Base-by-base conservation (phyloP, 2,329 filamentous ascomycete genomes). In the Exutisphaerella laricina region DNA sequence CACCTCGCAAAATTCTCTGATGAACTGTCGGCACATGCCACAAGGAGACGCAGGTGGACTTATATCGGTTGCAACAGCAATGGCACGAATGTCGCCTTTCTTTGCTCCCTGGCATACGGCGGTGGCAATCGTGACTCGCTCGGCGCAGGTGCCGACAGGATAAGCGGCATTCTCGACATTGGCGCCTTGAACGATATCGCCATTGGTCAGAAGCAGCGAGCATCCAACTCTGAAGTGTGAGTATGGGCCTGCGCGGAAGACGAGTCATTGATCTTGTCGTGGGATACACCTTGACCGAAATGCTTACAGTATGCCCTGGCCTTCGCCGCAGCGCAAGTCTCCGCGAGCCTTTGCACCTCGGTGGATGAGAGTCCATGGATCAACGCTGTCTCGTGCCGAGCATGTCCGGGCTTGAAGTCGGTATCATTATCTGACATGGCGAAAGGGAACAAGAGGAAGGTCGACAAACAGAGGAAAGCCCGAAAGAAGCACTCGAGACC, bases 161-260 rank as follows among this genome's bases (percentile, higher is more conserved):
- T 94, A 97, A 20, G 84, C 73, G 1, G 88, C 89, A 63, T 97
- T 96, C 70, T 98, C 92, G 49, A 97, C 80, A 62, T 95, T 95
- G 50, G 86, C 88, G 41, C 92, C 92, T 33, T 55, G 50, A 3
- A 76, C 71, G 44, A 88, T 73, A 54, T 74, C 45, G 18, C 62
- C 62, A 30, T 54, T 55, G 14, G 52, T 55, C 22, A 79, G 74
- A 49, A 97, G 79, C 48, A 97, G 68, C 23, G 85, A 82, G 37
- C 85, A 83, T 50, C 92, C 92, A 49, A 98, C 92, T 51, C 82
- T 85, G 74, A 97, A 98, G 47, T 83, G 77, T 58, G 87, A 94
- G 73, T 96, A 95, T 3, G 86, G 88, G 62, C 79, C 79, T 82
- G 28, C 12, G 23, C 20, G 18, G 20, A 13, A 23, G 16, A n/a